These are phyloP conservation scores for Sanguinoderma infundibulare DNA, from an alignment of 1,284 basidiomycete genomes.

Conservation along the genomic window DNA sequence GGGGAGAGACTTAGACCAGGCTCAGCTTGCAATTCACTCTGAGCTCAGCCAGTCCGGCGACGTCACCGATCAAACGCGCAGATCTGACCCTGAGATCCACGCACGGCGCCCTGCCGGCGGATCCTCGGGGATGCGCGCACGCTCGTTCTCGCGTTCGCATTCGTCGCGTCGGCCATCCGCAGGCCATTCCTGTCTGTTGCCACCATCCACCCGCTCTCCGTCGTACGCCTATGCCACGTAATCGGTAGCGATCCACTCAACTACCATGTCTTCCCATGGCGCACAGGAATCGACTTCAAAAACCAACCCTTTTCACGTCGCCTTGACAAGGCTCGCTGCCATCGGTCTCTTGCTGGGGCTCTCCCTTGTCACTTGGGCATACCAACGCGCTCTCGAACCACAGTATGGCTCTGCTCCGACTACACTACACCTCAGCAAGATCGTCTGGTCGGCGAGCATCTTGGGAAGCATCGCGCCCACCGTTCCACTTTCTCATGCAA, in stretches of 20 bases:
- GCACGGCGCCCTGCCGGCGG: conserved; percentile 17
- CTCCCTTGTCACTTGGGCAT: conserved; percentile 57
- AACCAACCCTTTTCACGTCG: conserved; percentile 21
- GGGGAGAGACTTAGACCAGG: conserved; percentile 14
- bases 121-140: conserved; percentile 2
- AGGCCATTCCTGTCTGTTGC: neutral
- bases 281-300: conserved; percentile 12
- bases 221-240: conserved; percentile 13
- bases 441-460: conserved; percentile 44
- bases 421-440: conserved; percentile 48
- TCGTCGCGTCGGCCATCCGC: conserved; percentile 1
- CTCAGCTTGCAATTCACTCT: neutral
- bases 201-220: neutral
- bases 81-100: conserved; percentile 18
- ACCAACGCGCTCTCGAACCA: conserved; percentile 58
- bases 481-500: conserved; percentile 33
- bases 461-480: conserved; percentile 43
- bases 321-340: conserved; percentile 27
- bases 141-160: too few species aligned
- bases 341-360: conserved; percentile 40
- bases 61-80: conserved; percentile 26
- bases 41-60: conserved; percentile 11
- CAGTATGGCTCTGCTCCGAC: conserved; percentile 62
- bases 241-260: conserved; percentile 1
- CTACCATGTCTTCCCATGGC: conserved; percentile 22